Percentiles rank a stretch among this genome's conserved stretches.
Conservation (phyloP, 345 rosid species). For the Populus nigra region DNA sequence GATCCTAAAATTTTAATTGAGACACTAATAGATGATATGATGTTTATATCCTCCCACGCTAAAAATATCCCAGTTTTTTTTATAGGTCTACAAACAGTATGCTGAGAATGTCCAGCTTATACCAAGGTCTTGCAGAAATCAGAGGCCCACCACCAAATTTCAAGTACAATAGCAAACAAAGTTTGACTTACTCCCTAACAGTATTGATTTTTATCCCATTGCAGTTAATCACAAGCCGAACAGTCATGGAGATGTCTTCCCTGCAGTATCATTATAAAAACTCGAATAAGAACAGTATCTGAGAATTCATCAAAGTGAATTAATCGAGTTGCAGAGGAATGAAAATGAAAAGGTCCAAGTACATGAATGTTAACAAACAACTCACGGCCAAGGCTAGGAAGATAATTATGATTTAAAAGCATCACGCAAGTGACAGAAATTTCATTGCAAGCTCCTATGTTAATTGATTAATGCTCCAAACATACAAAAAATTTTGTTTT, state of each 20-base stretch:
- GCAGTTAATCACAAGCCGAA: constrained; percentile 90
- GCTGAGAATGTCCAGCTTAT: not conserved
- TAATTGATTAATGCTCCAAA: not conserved
- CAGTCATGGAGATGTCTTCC: constrained; percentile 79
- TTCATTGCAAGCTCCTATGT: not conserved
- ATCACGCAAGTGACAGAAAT: not conserved
- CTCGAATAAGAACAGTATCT: not conserved
- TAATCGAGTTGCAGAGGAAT: not conserved
- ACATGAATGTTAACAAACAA: not conserved
- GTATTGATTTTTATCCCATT: constrained; percentile 78
- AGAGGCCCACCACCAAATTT: constrained; percentile 9
- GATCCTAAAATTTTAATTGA: not conserved
- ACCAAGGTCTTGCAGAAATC: not conserved
- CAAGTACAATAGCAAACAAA: not conserved
- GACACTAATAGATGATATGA: not conserved
- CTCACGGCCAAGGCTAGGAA: not conserved
- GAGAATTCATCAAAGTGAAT: not conserved
- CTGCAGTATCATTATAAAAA: constrained; percentile 38
- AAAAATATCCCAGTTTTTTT: not conserved
- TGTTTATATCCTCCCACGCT: not conserved
- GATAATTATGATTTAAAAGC: not conserved
- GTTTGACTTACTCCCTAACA: constrained; percentile 72
- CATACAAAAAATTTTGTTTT: not conserved
- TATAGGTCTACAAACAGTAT: constrained; percentile 1
- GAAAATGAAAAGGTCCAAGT: not conserved